Evolutionary conservation across 177 flowering plant species (phyloP).

Genomic region (Vitis hybrid): DNA sequence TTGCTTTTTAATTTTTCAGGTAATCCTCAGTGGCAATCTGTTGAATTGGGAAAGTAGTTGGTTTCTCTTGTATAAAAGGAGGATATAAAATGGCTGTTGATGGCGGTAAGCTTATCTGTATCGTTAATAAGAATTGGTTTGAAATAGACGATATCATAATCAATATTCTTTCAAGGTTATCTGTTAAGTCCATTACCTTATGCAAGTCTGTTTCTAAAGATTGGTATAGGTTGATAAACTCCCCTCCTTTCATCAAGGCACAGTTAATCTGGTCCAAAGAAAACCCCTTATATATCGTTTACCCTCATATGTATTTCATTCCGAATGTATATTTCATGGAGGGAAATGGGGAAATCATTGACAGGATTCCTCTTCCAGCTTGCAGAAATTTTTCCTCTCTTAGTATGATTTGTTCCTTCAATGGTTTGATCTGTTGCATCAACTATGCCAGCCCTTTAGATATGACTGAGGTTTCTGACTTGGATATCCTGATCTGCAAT

Average conservation of each 20-base stretch:
- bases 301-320: background rate
- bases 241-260: background rate
- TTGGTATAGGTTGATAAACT: constrained; percentile 7
- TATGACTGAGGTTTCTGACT: background rate
- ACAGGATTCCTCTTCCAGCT: background rate
- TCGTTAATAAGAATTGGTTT: background rate
- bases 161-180: constrained; percentile 13
- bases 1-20: too few species aligned
- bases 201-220: constrained; percentile 9
- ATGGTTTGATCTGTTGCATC: constrained; percentile 23
- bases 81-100: background rate
- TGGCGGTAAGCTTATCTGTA: background rate
- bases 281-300: constrained; percentile 10
- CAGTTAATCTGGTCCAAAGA: constrained; percentile 13
- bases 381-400: background rate
- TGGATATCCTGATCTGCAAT: constrained; percentile 16
- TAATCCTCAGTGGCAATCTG: background rate
- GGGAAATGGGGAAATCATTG: background rate
- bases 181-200: constrained; percentile 2
- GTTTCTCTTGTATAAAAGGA: too few species aligned
- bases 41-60: too few species aligned
- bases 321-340: background rate
- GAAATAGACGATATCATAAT: constrained; percentile 8
- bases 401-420: constrained; percentile 9
- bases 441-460: background rate